phyloP scores from a whole-genome alignment of 192 early-diverging fungal genomes.

The Cetraspora pellucida region DNA sequence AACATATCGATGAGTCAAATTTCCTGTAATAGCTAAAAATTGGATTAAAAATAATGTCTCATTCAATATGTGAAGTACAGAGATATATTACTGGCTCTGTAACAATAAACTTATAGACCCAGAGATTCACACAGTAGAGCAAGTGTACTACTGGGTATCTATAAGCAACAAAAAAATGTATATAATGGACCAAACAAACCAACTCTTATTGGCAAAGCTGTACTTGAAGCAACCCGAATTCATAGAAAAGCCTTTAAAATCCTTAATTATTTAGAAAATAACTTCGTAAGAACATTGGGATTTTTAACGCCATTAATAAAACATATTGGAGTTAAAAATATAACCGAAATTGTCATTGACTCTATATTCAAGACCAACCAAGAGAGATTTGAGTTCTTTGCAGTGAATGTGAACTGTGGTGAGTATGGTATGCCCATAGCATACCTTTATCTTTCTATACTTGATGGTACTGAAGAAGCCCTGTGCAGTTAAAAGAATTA shows the following conservation, averaged over 20 bases:
- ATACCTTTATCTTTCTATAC: constrained; percentile 1
- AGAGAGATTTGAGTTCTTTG: background rate
- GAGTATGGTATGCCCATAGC: background rate
- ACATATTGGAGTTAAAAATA: background rate
- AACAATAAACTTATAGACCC: too few species aligned
- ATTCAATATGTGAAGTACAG: too few species aligned
- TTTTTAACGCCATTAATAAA: background rate
- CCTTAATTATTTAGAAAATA: background rate
- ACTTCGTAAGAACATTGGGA: background rate
- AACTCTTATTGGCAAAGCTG: constrained; percentile 5
- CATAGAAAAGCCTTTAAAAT: too few species aligned
- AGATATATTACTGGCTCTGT: too few species aligned
- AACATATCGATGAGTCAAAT: too few species aligned
- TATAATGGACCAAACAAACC: constrained; percentile 2
- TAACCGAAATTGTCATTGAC: background rate
- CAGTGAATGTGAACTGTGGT: background rate
- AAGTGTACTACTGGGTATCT: constrained; percentile 1
- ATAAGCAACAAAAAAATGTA: constrained; percentile 2
- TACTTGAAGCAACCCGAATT: background rate
- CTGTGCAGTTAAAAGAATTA: background rate
- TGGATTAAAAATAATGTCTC: too few species aligned
- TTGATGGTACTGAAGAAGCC: background rate
- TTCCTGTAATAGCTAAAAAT: too few species aligned
- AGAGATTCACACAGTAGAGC: background rate
- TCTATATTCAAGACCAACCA: constrained; percentile 5